Base-by-base conservation (phyloP, 371 early-diverging fungal species). In the Syncephalastrum racemosum region DNA sequence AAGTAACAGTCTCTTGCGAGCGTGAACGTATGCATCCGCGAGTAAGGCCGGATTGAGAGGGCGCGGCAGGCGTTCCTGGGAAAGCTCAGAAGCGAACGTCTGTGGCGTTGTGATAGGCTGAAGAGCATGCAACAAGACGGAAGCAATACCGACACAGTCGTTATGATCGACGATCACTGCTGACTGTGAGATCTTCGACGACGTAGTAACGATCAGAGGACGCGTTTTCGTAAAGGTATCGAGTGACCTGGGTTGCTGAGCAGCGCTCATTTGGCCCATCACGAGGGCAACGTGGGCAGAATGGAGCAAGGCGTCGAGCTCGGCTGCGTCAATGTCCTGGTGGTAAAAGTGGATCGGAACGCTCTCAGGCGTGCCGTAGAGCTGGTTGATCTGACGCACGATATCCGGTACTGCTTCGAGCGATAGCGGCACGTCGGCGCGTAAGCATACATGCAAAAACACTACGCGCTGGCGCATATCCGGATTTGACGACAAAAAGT, bases 1-100 rank as follows among this genome's bases (percentile, higher is more conserved):
- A 63, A 94, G 77, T 19, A 91, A 57, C 14, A 92, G 69, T 6
- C 92, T 73, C 60, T 75, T 77, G 65, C 78, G 74, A 13, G 89
- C 67, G 15, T 54, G 48, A 19, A 51, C 55, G 67, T 84, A 93
- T 54, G 42, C 65, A 52, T 39, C 66, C 51, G 48, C 58, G 27
- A 46, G 54, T 56, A 50, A 68, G 25, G 44, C 74, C 87, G 20
- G 75, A 62, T 54, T 92, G 65, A 71, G 93, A 89, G 40, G 72
- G 68, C 41, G 75, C 56, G 18, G 90, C 14, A 10, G 36, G 36
- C 36, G 36, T 31, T 8, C 36, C 36, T 31, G 36, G 10, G 36
- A 5, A 31, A 31, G 36, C 6, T 31, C 36, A 10, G 36, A 31
- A 31, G 36, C 36, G 12, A 31, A 31, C 1, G 36, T 82, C 83